Evolutionary conservation across 2,329 filamentous ascomycete species (phyloP).

Genomic region (Ascochyta pisi): DNA sequence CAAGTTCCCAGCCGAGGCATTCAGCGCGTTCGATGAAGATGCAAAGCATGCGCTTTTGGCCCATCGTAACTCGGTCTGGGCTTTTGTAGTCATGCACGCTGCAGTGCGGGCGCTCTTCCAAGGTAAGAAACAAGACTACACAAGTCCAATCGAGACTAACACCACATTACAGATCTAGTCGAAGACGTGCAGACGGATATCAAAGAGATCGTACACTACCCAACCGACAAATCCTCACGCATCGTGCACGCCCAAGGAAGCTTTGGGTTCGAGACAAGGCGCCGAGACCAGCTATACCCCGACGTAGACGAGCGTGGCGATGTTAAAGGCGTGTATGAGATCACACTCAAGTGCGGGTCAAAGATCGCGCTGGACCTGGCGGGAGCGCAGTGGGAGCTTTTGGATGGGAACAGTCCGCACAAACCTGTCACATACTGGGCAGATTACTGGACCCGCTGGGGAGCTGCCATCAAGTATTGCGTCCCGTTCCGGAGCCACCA

Average conservation of each 20-base stretch:
- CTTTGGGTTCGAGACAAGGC: slow-evolving; percentile 8
- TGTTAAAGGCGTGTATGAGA: slow-evolving; percentile 21
- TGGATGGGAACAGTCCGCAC: slow-evolving; percentile 1
- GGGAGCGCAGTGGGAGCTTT: slow-evolving; percentile 18
- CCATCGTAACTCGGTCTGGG: slow-evolving; percentile 20
- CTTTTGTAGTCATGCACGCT: slow-evolving; percentile 23
- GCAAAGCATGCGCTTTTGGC: slow-evolving; percentile 19
- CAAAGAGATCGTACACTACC: slow-evolving; percentile 22
- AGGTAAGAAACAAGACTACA: background rate
- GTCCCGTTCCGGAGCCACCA: slow-evolving; percentile 20
- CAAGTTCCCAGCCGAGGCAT: slow-evolving; percentile 12
- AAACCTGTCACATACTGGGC: slow-evolving; percentile 16
- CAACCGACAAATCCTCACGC: background rate
- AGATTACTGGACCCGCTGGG: slow-evolving; percentile 17
- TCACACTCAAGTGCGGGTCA: slow-evolving; percentile 22
- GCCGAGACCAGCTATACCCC: slow-evolving; percentile 17
- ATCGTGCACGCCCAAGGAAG: slow-evolving; percentile 14
- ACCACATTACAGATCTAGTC: slow-evolving; percentile 18
- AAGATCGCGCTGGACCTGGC: slow-evolving; percentile 23
- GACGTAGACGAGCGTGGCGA: slow-evolving; percentile 14
- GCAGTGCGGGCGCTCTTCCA: slow-evolving; percentile 20
- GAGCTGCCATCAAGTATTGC: slow-evolving; percentile 13
- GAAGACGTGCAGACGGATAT: slow-evolving; percentile 21
- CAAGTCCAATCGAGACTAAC: background rate
- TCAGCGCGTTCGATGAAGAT: slow-evolving; percentile 8